Percentiles rank a stretch among this genome's conserved stretches.
These are phyloP conservation scores for Mikania micrantha DNA, from an alignment of 129 eudicot species.

Conservation along the genomic window DNA sequence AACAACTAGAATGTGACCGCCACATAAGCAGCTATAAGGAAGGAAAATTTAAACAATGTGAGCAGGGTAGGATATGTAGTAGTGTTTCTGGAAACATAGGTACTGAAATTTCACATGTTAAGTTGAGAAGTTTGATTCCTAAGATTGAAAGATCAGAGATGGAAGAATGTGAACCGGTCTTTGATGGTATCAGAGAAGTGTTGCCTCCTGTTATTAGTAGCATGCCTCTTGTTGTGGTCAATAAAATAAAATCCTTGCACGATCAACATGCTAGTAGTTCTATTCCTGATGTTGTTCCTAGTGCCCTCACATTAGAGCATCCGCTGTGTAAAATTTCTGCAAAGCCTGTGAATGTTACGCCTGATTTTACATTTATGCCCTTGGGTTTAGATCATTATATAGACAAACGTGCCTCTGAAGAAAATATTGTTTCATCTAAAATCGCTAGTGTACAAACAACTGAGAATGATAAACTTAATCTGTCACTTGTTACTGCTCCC, in stretches of 20 bases:
- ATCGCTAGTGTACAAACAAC: background rate
- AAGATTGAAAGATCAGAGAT: background rate
- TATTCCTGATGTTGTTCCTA: conserved; percentile 13
- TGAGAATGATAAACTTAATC: conserved; percentile 8
- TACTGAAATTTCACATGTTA: background rate
- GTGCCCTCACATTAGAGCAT: conserved; percentile 4
- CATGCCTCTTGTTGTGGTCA: background rate
- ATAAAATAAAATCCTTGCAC: background rate
- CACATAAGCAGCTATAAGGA: background rate
- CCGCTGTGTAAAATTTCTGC: background rate
- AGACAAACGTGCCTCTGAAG: background rate
- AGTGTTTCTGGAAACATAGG: conserved; percentile 2
- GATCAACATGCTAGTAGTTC: background rate
- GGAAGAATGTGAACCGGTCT: conserved; percentile 7
- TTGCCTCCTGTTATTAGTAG: background rate
- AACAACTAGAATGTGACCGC: conserved; percentile 9
- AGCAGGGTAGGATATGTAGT: background rate
- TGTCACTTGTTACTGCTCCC: conserved; percentile 16
- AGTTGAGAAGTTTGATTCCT: conserved; percentile 12
- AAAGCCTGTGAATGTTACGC: background rate
- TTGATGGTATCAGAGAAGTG: background rate
- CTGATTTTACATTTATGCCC: conserved; percentile 1
- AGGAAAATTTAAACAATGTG: background rate
- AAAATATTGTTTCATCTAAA: conserved; percentile 14
- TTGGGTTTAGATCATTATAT: background rate